These are phyloP conservation scores for Gloeopeniophorella convolvens DNA, from an alignment of 768 basidiomycete species.

Conservation along the genomic window DNA sequence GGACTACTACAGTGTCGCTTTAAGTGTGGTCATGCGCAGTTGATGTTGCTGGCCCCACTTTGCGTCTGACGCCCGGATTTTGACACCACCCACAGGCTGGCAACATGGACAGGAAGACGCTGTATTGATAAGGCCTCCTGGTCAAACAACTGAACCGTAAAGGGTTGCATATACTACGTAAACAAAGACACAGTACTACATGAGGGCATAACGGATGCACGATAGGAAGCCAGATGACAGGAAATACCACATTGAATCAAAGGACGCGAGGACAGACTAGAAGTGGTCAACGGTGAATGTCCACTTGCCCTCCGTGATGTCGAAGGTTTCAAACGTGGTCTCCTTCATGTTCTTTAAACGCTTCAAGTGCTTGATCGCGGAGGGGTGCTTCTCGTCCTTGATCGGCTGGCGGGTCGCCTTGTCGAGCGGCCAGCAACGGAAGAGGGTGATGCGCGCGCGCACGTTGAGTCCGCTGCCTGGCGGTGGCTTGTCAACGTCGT, in stretches of 20 bases:
- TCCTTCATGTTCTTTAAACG: conserved; percentile 79
- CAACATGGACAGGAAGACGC: too few species aligned
- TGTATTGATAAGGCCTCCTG: too few species aligned
- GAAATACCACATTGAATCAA: neutral
- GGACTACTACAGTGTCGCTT: too few species aligned
- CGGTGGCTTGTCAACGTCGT: conserved; percentile 78
- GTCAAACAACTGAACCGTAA: too few species aligned
- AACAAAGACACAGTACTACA: conserved; percentile 1
- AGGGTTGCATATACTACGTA: neutral
- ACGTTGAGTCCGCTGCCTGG: conserved; percentile 88
- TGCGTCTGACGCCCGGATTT: too few species aligned
- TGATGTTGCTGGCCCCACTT: too few species aligned
- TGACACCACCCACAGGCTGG: too few species aligned
- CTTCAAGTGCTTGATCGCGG: conserved; percentile 66
- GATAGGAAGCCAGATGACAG: conserved; percentile 2
- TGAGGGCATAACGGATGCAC: neutral
- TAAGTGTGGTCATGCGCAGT: too few species aligned
- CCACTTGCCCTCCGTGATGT: conserved; percentile 81
- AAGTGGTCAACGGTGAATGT: conserved; percentile 93
- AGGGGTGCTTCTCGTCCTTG: conserved; percentile 71
- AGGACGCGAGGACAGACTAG: conserved; percentile 30
- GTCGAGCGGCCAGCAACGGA: conserved; percentile 84
- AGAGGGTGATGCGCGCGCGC: conserved; percentile 65
- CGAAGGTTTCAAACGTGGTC: conserved; percentile 79
- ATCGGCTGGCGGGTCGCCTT: conserved; percentile 88